Evolutionary conservation across 83 land plant genomes (phyloP).

Genomic region (Larix sibirica): DNA sequence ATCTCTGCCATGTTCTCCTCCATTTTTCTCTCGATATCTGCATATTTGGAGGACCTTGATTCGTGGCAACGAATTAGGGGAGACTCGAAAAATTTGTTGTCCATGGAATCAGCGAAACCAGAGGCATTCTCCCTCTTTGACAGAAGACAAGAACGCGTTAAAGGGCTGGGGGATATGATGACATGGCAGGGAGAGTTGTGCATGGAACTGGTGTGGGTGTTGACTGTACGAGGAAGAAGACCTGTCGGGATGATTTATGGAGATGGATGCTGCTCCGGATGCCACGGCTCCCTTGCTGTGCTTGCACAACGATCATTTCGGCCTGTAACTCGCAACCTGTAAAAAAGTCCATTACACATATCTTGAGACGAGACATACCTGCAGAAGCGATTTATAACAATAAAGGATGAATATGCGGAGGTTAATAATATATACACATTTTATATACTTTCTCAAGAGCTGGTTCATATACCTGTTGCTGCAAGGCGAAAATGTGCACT

Average conservation of each 20-base stretch:
- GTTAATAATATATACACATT: too few relatives aligned
- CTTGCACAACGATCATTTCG: slow-evolving; percentile 65
- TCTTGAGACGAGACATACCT: too few relatives aligned
- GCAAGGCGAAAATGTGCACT: too few relatives aligned
- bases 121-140: neutral
- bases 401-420: too few relatives aligned
- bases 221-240: neutral
- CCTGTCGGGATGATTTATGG: too few relatives aligned
- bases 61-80: neutral
- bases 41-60: neutral
- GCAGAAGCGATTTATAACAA: too few relatives aligned
- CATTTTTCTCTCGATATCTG: neutral
- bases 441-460: too few relatives aligned
- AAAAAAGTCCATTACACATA: neutral
- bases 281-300: slow-evolving; percentile 55
- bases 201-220: too few relatives aligned
- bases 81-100: neutral
- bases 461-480: too few relatives aligned
- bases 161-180: neutral
- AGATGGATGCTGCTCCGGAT: slow-evolving; percentile 1
- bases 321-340: slow-evolving; percentile 76
- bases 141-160: neutral
- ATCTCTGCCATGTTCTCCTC: slow-evolving; percentile 1
- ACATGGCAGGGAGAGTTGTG: neutral
- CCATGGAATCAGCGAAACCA: neutral